Evolutionary conservation across 768 basidiomycete genomes (phyloP).

Genomic region (Mycena venus): DNA sequence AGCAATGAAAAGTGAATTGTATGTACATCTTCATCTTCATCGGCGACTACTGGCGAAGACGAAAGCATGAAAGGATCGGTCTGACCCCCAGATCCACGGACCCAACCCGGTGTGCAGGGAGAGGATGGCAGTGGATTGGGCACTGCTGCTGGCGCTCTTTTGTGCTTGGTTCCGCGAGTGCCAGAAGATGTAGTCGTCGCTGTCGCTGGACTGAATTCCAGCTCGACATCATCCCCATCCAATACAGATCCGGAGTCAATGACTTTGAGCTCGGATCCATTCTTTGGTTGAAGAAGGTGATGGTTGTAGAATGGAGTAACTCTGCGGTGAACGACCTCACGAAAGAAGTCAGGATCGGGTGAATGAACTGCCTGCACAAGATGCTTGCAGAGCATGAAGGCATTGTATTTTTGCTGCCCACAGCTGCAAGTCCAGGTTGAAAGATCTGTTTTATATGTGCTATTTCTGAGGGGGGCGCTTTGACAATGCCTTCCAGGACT

Average conservation of each 20-base stretch:
- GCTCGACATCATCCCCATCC: slow-evolving; percentile 21
- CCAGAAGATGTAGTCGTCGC: no score
- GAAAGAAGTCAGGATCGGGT: slow-evolving; percentile 23
- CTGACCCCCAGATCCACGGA: background rate
- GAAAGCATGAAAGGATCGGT: background rate
- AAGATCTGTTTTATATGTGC: background rate
- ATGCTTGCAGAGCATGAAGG: slow-evolving; percentile 38
- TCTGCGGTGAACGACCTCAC: slow-evolving; percentile 24
- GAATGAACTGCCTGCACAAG: slow-evolving; percentile 35
- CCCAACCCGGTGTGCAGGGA: no score
- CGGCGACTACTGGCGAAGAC: background rate
- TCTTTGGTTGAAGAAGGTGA: background rate
- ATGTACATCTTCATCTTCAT: background rate
- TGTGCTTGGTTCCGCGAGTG: no score
- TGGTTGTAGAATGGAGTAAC: slow-evolving; percentile 33
- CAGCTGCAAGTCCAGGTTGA: slow-evolving; percentile 36
- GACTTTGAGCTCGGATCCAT: background rate
- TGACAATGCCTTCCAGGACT: slow-evolving; percentile 39
- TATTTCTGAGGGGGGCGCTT: background rate
- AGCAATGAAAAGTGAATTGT: background rate
- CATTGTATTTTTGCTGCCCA: slow-evolving; percentile 33
- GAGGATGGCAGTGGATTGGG: no score
- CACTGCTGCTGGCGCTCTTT: no score
- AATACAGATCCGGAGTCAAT: slow-evolving; percentile 21
- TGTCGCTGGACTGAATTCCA: no score